These are phyloP conservation scores for Saccharum hybrid DNA, from an alignment of 202 grass and related monocot species.

Conservation along the genomic window DNA sequence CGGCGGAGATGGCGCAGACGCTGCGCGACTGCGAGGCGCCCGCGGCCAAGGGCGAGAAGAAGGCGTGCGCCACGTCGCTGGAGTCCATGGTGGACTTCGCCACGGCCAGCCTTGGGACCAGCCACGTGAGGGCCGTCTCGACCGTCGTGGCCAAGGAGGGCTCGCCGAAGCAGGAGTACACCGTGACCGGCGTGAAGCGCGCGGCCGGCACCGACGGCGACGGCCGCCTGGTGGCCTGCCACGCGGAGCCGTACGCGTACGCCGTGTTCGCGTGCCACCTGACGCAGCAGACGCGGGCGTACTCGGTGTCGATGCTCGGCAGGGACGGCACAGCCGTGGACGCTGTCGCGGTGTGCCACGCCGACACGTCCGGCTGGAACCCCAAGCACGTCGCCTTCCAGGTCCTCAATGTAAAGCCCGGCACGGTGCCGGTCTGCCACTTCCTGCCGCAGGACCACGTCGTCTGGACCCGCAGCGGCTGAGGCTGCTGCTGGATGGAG, in stretches of 20 bases:
- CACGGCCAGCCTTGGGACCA: constrained; percentile 66
- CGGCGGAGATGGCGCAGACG: constrained; percentile 63
- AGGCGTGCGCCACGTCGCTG: constrained; percentile 83
- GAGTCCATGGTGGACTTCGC: constrained; percentile 96
- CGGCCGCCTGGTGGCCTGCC: constrained; percentile 69
- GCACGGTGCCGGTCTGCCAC: constrained; percentile 81
- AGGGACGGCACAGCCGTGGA: constrained; percentile 66
- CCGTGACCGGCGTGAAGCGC: constrained; percentile 55
- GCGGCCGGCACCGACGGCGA: not conserved
- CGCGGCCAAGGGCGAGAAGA: constrained; percentile 60
- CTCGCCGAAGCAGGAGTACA: constrained; percentile 66
- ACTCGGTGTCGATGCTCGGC: constrained; percentile 74
- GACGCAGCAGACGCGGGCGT: constrained; percentile 62
- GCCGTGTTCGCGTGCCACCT: constrained; percentile 91
- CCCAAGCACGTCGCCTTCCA: constrained; percentile 79
- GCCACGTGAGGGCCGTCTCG: constrained; percentile 56
- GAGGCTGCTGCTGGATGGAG: not conserved
- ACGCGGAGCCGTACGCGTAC: constrained; percentile 81
- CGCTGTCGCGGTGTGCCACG: constrained; percentile 82
- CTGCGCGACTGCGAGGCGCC: constrained; percentile 70
- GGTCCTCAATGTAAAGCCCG: constrained; percentile 75
- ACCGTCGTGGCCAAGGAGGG: constrained; percentile 50
- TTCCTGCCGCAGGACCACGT: constrained; percentile 89
- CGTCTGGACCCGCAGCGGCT: constrained; percentile 68
- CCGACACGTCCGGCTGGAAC: constrained; percentile 86